Evolutionary conservation across 2,329 filamentous ascomycete genomes (phyloP).

Genomic region (Colletotrichum liriopes): DNA sequence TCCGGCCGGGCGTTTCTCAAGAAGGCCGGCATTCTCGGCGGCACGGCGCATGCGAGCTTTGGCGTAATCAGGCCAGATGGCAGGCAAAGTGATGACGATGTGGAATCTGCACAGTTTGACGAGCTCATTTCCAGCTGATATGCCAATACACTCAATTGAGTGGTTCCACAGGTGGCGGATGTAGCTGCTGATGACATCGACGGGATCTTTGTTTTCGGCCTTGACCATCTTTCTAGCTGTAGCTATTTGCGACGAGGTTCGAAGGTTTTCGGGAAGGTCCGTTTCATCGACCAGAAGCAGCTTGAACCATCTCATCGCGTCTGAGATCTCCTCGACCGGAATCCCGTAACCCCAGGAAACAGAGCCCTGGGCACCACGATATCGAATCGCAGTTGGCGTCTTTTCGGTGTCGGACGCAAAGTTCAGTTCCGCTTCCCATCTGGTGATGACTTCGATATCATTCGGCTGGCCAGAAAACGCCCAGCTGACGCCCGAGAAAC

Average conservation of each 20-base stretch:
- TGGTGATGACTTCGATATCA: conserved; percentile 50
- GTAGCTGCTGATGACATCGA: conserved; percentile 52
- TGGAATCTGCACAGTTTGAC: conserved; percentile 49
- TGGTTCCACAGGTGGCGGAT: conserved; percentile 54
- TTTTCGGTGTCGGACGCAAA: conserved; percentile 52
- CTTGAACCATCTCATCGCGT: conserved; percentile 58
- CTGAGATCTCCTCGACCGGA: conserved; percentile 38
- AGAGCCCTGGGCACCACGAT: accelerated
- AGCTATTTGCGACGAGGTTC: conserved; percentile 44
- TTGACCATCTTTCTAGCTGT: conserved; percentile 19
- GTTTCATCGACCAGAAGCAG: conserved; percentile 53
- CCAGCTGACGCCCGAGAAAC: conserved; percentile 60
- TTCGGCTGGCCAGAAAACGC: conserved; percentile 50
- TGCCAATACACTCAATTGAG: conserved; percentile 47
- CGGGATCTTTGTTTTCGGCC: conserved; percentile 41
- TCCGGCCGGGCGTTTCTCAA: conserved; percentile 47
- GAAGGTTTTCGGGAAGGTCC: conserved; percentile 49
- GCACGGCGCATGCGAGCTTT: conserved; percentile 56
- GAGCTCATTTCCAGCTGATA: conserved; percentile 45
- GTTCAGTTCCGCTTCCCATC: conserved; percentile 47
- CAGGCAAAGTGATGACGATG: conserved; percentile 61
- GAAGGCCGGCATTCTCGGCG: conserved; percentile 54
- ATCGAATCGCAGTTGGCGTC: conserved; percentile 49
- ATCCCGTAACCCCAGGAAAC: conserved; percentile 54
- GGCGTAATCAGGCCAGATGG: conserved; percentile 62